Evolutionary conservation across 768 basidiomycete species (phyloP), one percentile per base, ranked within the genome.

Genomic region (Coprinopsis marcescibilis): DNA sequence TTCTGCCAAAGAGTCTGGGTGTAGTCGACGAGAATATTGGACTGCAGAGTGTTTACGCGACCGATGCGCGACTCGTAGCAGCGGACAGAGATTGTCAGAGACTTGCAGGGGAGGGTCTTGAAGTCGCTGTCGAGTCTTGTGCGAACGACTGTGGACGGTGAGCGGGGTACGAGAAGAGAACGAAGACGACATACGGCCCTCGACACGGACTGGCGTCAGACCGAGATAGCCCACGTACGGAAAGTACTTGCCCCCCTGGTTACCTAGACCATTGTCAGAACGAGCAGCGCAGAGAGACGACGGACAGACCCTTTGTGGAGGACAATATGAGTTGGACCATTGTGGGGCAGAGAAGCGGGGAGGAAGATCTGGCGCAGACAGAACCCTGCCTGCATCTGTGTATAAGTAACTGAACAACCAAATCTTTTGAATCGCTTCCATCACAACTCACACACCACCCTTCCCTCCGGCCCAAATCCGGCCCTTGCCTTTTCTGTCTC

Each of bases 31-130:
- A 90, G 73, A 24, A 86, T 53, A 44, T 83, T 85, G 27, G 81
- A 78, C 35, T 77, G 76, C 20, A 72, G 51, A 13, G 73, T 63
- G 44, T 77, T 78, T 46, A 81, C 65, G 51, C 78, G 80, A 49
- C 78, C 77, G 42, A 81, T 64, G 25, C 87, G 79, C 33, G 83
- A 73, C 69, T 92, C 89, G 60, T 90, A 90, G 65, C 89, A 92
- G 35, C 88, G 78, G 35, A 92, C 77, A n/a, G 81, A 76, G 55
- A 95, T 72, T 42, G 76, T 73, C 55, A 90, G 66, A 32, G 80
- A 77, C 55, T 75, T 81, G 54, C 83, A 81, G 8, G 69, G 77
- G 45, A 93, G 70, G 14, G 72, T 75, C 60, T 81, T 86, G 21
- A 68, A 68, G 65, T 90, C 89, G 15, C 76, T 74, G 55, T 89